Base-by-base conservation (phyloP, 768 basidiomycete genomes). In the Suillus variegatus region DNA sequence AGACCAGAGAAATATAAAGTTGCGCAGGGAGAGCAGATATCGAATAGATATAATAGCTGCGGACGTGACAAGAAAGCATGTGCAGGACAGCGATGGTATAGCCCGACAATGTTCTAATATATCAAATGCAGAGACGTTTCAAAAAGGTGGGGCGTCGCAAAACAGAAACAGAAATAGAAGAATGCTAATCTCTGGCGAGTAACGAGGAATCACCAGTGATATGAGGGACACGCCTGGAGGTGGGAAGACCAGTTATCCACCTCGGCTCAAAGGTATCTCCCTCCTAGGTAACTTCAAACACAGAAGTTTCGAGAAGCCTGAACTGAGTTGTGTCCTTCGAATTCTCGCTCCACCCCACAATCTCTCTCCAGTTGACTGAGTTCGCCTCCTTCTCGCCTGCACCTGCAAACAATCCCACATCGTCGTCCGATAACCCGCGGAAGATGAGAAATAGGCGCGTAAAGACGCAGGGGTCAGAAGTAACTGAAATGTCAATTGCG, bases 331-430 rank as follows among this genome's bases (percentile, higher is more conserved):
- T 72, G 67, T 94, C 92, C 74, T 92, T 93, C 63, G 88, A 88
- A 71, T 88, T 84, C 76, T 94, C 93, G 10, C 88, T 87, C 90
- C 91, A 94, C 28, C 88, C 89, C 54, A 94, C 86, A 47, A 88
- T 78, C 71, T 91, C 90, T 64, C 92, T 80, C 93, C 93, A 95
- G 77, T 94, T 93, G 70, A 84, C 84, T 12, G 81, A 78, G 67
- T 92, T 91, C 38, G 93, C 93, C 74, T 94, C 93, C 77, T 94
- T 94, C 78, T 93, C 93, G 13, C 93, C 92, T 2, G 92, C 87
- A 22, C 86, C 89, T 6, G 87, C 86, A 74, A 94, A 94, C 47
- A 86, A 74, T 22, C 85, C 85, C 64, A 92, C 79, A 67, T 95
- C 93, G 64, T 94, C 93, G 67, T 94, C 93, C 22, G 83, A 84